Evolutionary conservation across 2,329 filamentous ascomycete species (phyloP), one percentile per base, ranked within the genome.

Genomic region (Alternaria incomplexa): DNA sequence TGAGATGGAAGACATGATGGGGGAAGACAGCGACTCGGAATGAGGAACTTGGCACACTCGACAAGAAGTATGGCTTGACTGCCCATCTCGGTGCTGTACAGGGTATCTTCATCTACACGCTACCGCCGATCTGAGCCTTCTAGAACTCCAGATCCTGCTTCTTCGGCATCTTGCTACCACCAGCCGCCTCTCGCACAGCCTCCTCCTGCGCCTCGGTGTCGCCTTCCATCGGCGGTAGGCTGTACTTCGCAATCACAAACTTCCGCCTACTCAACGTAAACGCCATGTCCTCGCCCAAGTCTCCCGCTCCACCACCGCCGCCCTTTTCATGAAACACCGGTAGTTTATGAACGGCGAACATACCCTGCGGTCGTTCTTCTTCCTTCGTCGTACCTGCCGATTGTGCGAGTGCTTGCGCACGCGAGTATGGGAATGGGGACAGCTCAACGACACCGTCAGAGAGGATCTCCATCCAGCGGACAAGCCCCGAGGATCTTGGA

Each of bases 241-340:
- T 96, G 80, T 93, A 97, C 0, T 93, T 93, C 72, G 90, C 92
- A 67, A 99, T 93, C 43, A 93, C 87, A 69, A 99, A 89, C 55
- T 93, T 94, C 71, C 87, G 90, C 72, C 93, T 86, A 78, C 93
- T 97, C 55, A 99, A 82, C 64, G 90, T 94, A 79, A 99, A 99
- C 5, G 93, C 93, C 80, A 97, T 87, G 80, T 97, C 93, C 74
- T 97, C 92, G 23, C 92, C 89, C 57, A 90, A 86, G 65, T 89
- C 81, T 26, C 82, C 82, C 2, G 79, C 89, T 43, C 87, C 85
- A 10, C 89, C 90, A 13, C 93, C 93, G 3, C 93, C 93, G 2
- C 96, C 95, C 69, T 92, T 93, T 77, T 98, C 95, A 63, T 96
- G 92, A 68, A 93, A 90, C 1, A 97, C 85, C 0, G 96, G 95